Evolutionary conservation across 179 eudicot genomes (phyloP).

Genomic region (Nepenthes alata): DNA sequence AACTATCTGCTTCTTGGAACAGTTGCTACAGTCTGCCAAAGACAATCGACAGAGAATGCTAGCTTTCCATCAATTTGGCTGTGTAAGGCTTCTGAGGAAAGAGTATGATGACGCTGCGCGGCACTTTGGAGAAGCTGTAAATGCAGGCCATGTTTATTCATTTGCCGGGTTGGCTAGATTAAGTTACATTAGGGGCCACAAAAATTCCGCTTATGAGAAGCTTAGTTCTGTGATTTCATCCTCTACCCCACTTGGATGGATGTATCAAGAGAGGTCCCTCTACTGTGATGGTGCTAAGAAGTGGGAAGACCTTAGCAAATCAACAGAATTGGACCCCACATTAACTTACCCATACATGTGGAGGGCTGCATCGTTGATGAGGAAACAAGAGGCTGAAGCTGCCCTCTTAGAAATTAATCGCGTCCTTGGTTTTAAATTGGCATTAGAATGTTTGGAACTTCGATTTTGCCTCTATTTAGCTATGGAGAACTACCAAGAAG

Average conservation of each 20-base stretch:
- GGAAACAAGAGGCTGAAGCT: constrained; percentile 53
- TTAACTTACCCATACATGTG: constrained; percentile 93
- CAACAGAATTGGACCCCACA: constrained; percentile 87
- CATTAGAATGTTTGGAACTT: constrained; percentile 87
- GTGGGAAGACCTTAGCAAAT: constrained; percentile 66
- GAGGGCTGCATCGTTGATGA: constrained; percentile 81
- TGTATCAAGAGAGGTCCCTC: constrained; percentile 95
- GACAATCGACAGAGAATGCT: constrained; percentile 47
- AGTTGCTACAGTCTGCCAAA: constrained; percentile 51
- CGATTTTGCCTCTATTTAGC: constrained; percentile 79
- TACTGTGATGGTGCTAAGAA: constrained; percentile 59
- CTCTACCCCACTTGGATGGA: constrained; percentile 69
- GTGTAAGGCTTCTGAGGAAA: constrained; percentile 60
- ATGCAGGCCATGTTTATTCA: constrained; percentile 75
- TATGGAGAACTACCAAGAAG: constrained; percentile 70
- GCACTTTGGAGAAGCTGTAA: constrained; percentile 54
- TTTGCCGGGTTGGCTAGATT: constrained; percentile 66
- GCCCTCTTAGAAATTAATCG: constrained; percentile 79
- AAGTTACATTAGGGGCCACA: constrained; percentile 48
- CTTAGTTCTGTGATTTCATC: constrained; percentile 54
- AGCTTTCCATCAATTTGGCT: constrained; percentile 78
- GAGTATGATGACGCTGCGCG: constrained; percentile 60
- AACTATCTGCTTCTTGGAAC: constrained; percentile 45
- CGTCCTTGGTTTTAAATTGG: constrained; percentile 81
- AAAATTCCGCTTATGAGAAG: constrained; percentile 40